A percentile compares a stretch with the other conserved stretches of the same genome.
phyloP scores from a whole-genome alignment of 495 filamentous ascomycete genomes.

The Penicillium taxi region DNA sequence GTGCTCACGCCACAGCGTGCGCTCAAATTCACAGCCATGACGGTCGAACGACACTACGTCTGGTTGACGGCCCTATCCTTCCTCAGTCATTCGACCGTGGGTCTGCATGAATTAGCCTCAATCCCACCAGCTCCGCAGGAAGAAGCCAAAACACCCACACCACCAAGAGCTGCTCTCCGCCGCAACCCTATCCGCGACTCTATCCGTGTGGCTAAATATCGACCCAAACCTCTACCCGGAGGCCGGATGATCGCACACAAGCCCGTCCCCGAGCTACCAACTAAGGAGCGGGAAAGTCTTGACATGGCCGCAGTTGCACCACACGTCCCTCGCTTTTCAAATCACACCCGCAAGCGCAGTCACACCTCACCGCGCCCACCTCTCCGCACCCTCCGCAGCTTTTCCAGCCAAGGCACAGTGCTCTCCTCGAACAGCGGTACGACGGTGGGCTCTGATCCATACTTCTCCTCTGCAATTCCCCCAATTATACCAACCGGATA shows the following conservation, averaged over 20 bases:
- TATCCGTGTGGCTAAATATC: constrained; percentile 80
- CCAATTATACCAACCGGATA: constrained; percentile 8
- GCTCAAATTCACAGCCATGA: constrained; percentile 86
- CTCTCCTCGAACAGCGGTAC: constrained; percentile 30
- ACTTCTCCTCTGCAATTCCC: constrained; percentile 22
- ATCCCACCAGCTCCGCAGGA: constrained; percentile 48
- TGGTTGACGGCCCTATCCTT: constrained; percentile 95
- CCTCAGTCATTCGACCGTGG: constrained; percentile 74
- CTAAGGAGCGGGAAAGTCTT: constrained; percentile 17
- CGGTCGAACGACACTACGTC: constrained; percentile 80
- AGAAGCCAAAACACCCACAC: constrained; percentile 33
- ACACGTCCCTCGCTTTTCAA: constrained; percentile 65
- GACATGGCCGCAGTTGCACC: constrained; percentile 66
- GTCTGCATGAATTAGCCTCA: constrained; percentile 56
- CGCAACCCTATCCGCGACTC: constrained; percentile 76
- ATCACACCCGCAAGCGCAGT: constrained; percentile 73
- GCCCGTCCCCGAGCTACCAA: constrained; percentile 30
- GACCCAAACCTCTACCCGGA: constrained; percentile 46
- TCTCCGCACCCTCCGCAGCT: constrained; percentile 52
- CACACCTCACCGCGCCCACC: constrained; percentile 69
- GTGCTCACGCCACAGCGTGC: constrained; percentile 90
- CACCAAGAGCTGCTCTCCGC: constrained; percentile 38
- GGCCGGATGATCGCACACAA: constrained; percentile 27
- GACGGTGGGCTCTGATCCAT: constrained; percentile 52
- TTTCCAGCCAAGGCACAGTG: constrained; percentile 54